These are phyloP conservation scores for Penicillium palitans DNA, from an alignment of 2,329 filamentous ascomycete genomes.

Conservation along the genomic window DNA sequence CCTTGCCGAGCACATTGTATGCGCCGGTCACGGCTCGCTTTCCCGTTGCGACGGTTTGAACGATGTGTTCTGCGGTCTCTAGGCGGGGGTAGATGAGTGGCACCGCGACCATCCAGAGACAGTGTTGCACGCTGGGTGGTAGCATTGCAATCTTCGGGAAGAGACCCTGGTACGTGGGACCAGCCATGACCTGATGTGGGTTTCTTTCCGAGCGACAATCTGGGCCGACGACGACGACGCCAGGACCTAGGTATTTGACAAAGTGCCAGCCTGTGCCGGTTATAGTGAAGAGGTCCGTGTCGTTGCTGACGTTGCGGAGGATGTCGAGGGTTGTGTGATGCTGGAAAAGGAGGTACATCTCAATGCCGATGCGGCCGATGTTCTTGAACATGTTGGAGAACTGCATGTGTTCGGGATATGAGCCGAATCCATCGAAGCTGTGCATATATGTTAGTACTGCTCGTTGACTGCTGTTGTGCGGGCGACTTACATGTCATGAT, in stretches of 20 bases:
- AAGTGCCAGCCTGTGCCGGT: slow-evolving; percentile 99
- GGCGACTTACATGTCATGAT: slow-evolving; percentile 88
- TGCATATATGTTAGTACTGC: slow-evolving; percentile 15
- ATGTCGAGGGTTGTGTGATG: slow-evolving; percentile 96
- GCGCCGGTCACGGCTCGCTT: slow-evolving; percentile 96
- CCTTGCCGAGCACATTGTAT: slow-evolving; percentile 93
- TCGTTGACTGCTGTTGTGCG: background rate
- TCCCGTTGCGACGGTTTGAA: slow-evolving; percentile 86
- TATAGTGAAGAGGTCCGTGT: slow-evolving; percentile 91
- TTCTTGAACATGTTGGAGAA: slow-evolving; percentile 98
- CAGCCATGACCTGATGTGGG: slow-evolving; percentile 87
- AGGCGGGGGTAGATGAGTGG: slow-evolving; percentile 88
- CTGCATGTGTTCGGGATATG: slow-evolving; percentile 98
- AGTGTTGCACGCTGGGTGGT: slow-evolving; percentile 91
- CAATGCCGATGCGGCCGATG: slow-evolving; percentile 88
- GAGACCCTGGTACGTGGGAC: slow-evolving; percentile 93
- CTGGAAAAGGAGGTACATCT: slow-evolving; percentile 98
- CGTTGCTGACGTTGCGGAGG: slow-evolving; percentile 81
- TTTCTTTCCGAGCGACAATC: slow-evolving; percentile 92
- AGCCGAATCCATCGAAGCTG: slow-evolving; percentile 95
- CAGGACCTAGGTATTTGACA: slow-evolving; percentile 91
- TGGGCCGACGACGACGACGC: slow-evolving; percentile 82
- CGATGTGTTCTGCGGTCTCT: slow-evolving; percentile 87
- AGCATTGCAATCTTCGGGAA: slow-evolving; percentile 93
- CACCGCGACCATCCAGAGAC: slow-evolving; percentile 92